phyloP scores from a whole-genome alignment of 768 basidiomycete genomes.

The Austroboletus festivus region DNA sequence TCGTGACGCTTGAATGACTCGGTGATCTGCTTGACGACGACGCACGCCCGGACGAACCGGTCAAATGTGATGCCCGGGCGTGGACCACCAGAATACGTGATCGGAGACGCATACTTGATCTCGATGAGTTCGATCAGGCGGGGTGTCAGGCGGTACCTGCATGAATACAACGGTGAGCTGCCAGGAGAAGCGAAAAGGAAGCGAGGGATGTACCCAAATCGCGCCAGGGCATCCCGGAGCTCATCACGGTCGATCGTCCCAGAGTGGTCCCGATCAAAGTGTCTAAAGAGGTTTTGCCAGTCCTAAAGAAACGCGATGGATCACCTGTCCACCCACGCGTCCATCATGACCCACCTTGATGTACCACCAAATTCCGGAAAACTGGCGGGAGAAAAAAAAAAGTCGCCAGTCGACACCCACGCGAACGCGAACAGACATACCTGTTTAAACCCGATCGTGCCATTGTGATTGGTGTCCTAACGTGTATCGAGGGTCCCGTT shows the following conservation, averaged over 20 bases:
- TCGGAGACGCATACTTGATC: conserved; percentile 65
- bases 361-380: conserved; percentile 77
- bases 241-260: conserved; percentile 74
- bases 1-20: conserved; percentile 70
- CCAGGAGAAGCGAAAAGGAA: too few relatives aligned
- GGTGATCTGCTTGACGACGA: conserved; percentile 73
- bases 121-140: conserved; percentile 62
- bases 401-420: not conserved
- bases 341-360: conserved; percentile 47
- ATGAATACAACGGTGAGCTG: not conserved
- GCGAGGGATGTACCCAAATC: conserved; percentile 56
- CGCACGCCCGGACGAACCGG: conserved; percentile 83
- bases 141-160: conserved; percentile 66
- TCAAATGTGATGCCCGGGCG: conserved; percentile 76
- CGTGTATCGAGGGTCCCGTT: not conserved
- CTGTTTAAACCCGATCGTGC: conserved; percentile 79
- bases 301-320: conserved; percentile 38
- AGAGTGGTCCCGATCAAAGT: conserved; percentile 82
- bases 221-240: conserved; percentile 62
- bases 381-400: conserved; percentile 33
- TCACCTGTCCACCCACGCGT: not conserved
- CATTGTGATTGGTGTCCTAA: conserved; percentile 69
- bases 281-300: conserved; percentile 81
- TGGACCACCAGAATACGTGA: conserved; percentile 32
- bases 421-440: conserved; percentile 32